Base-by-base conservation (phyloP, 257 asterid genomes). In the Henckelia pumila region DNA sequence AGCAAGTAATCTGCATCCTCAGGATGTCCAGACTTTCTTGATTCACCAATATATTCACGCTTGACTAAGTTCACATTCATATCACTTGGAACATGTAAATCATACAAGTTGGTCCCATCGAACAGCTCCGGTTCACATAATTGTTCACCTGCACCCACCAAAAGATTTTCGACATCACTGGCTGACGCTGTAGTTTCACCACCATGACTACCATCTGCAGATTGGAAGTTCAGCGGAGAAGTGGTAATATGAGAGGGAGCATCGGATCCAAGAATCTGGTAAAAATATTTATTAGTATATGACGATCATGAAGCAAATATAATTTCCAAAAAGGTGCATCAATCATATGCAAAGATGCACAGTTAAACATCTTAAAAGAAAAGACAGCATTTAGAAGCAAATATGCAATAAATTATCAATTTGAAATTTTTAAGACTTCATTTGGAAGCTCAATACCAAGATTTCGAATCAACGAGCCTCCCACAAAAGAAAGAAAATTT, bases 31-130 rank as follows among this genome's bases (percentile, higher is more conserved):
- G 84, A 72, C 66, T 80, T 83, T 81, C 91, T 82, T 20, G 93
- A 82, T 76, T 89, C 96, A 67, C 87, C 90, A 60, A 82, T 83
- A 77, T 71, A 88, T 72, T 91, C 98, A 61, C 77, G 89, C 81
- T 81, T 86, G 67, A 88, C 94, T n/a, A 83, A 78, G 63, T 74
- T 76, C 52, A 75, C 78, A 20, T 76, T 70, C 71, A 64, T 60
- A 35, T 77, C 84, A 71, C 53, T 66, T 26, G 75, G 83, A 70
- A 66, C 83, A 67, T 78, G 88, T 57, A 81, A 30, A 69, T 77
- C 83, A 71, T 68, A 74, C 5, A 76, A 68, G 67, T 77, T 75
- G 29, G 60, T 59, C 64, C 77, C 79, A 25, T 78, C 87, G 44
- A 62, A 72, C 69, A 72, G 81, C 72, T 81, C 70, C 7, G 59